A percentile compares a stretch with the other conserved stretches of the same genome.
These are phyloP conservation scores for Veloboletus limbatus DNA, from an alignment of 1,284 basidiomycete genomes.

Conservation along the genomic window DNA sequence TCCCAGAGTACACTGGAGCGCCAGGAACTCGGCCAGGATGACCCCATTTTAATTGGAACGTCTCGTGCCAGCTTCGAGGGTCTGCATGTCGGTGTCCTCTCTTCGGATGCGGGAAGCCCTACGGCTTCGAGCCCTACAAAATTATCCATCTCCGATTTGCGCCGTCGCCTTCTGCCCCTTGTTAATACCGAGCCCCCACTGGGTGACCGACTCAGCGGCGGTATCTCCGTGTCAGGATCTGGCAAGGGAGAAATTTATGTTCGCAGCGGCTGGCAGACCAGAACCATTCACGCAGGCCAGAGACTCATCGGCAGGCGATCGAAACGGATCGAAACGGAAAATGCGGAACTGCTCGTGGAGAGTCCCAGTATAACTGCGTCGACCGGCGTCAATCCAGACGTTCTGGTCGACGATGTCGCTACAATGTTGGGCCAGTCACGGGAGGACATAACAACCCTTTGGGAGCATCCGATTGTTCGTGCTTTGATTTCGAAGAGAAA, in stretches of 20 bases:
- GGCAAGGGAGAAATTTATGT: conserved; percentile 72
- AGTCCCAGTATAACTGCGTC: conserved; percentile 28
- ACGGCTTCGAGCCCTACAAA: conserved; percentile 32
- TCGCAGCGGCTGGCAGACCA: conserved; percentile 74
- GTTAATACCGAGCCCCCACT: conserved; percentile 60
- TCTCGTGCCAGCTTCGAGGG: conserved; percentile 14
- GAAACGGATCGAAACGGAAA: conserved; percentile 20
- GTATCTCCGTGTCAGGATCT: conserved; percentile 64
- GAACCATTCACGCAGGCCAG: conserved; percentile 51
- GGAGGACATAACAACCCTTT: conserved; percentile 65
- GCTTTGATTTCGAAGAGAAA: conserved; percentile 63
- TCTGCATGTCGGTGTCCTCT: conserved; percentile 7
- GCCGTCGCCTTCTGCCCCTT: conserved; percentile 57
- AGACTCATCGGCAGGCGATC: conserved; percentile 29
- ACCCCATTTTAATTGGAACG: conserved; percentile 18
- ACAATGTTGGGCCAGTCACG: conserved; percentile 53
- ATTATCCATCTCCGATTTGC: conserved; percentile 44
- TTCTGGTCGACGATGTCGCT: conserved; percentile 58
- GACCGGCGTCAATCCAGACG: conserved; percentile 40
- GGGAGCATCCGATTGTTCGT: conserved; percentile 67
- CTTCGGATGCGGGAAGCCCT: conserved; percentile 21
- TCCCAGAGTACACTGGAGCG: conserved; percentile 35
- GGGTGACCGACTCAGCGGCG: conserved; percentile 68
- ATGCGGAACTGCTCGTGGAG: conserved; percentile 13
- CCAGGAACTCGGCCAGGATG: conserved; percentile 30